Percentiles rank a stretch among this genome's conserved stretches.
phyloP scores from a whole-genome alignment of 2,329 filamentous ascomycete genomes.

The Hymenoscyphus albidus region DNA sequence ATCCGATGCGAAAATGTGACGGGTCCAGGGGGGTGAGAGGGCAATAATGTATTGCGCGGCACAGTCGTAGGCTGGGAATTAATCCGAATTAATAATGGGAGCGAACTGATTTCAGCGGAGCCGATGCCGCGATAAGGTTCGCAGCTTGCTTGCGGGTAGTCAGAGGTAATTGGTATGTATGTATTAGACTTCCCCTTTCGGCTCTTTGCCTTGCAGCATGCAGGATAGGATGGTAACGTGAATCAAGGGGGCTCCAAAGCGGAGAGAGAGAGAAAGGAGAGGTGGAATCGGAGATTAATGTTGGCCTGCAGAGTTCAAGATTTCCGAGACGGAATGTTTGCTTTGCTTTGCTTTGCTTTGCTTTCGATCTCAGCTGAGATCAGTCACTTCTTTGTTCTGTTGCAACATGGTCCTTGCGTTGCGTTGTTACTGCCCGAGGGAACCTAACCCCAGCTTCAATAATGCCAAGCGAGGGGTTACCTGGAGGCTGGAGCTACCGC shows the following conservation, averaged over 20 bases:
- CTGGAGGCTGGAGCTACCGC: no score
- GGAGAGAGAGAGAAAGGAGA: neutral
- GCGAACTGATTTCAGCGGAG: neutral
- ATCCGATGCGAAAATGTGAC: neutral
- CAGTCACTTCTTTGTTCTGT: neutral
- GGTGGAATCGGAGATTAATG: neutral
- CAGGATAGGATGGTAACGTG: neutral
- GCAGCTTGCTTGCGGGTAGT: neutral
- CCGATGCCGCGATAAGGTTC: neutral
- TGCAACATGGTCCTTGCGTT: neutral
- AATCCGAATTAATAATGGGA: neutral
- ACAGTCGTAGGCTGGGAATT: neutral
- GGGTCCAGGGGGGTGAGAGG: neutral
- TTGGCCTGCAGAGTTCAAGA: neutral
- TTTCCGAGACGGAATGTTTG: no score
- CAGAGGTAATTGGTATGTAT: neutral
- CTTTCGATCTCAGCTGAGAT: neutral
- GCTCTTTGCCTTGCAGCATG: conserved; percentile 2
- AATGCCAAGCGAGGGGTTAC: neutral
- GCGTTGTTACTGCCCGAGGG: neutral
- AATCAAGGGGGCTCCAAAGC: neutral
- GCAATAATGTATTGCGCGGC: neutral
- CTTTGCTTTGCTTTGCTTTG: neutral
- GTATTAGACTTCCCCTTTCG: neutral
- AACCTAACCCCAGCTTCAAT: neutral